Percentiles rank a stretch among this genome's conserved stretches.
These are phyloP conservation scores for Solanum tacnaense DNA, from an alignment of 257 asterid genomes.

Conservation along the genomic window DNA sequence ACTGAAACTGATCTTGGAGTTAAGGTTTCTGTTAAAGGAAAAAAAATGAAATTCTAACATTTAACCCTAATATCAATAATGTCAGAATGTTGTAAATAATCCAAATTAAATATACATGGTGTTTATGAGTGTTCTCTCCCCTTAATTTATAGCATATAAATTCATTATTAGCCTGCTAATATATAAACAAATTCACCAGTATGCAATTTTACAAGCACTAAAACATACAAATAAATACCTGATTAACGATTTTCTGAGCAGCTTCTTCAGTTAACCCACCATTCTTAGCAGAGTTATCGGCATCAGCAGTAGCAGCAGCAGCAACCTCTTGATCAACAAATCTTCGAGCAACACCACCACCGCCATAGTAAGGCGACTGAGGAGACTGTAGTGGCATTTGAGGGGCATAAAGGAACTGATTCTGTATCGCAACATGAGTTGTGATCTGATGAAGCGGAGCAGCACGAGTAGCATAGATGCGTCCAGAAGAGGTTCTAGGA, in stretches of 20 bases:
- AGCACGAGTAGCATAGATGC: background rate
- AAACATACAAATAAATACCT: constrained; percentile 27
- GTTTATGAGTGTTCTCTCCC: background rate
- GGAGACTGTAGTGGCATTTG: background rate
- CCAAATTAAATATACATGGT: background rate
- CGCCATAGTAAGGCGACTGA: constrained; percentile 31
- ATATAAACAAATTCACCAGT: background rate
- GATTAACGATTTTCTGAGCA: constrained; percentile 55
- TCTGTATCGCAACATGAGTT: background rate
- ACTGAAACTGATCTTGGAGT: background rate
- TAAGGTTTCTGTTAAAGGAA: background rate
- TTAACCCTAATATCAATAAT: background rate
- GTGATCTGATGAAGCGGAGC: background rate
- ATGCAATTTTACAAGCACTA: background rate
- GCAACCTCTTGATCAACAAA: constrained; percentile 31
- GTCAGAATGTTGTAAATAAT: background rate
- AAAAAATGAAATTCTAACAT: background rate
- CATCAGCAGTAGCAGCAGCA: background rate
- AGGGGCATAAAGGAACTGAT: constrained; percentile 1
- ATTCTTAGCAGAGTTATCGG: constrained; percentile 13
- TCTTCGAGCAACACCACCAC: constrained; percentile 21
- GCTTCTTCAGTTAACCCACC: constrained; percentile 40
- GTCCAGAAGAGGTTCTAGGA: constrained; percentile 29
- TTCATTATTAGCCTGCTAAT: background rate
- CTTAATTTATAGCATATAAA: background rate